These are phyloP conservation scores for Podila epigama DNA, from an alignment of 192 early-diverging fungal genomes.

Conservation along the genomic window DNA sequence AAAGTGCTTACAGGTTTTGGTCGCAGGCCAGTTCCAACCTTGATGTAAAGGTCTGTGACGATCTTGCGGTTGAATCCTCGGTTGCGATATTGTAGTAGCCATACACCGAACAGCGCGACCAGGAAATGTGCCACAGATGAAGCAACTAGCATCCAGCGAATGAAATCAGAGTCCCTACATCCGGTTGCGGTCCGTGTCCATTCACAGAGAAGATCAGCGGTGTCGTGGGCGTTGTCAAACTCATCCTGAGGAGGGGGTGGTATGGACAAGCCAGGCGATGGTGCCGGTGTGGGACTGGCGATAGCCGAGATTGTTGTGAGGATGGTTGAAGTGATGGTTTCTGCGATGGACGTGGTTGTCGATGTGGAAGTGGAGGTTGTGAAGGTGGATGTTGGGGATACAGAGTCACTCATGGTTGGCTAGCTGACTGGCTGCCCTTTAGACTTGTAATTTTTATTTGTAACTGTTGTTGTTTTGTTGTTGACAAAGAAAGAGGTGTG, in stretches of 20 bases:
- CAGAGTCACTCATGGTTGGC: slow-evolving; percentile 23
- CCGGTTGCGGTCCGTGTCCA: slow-evolving; percentile 19
- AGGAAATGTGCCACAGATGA: slow-evolving; percentile 26
- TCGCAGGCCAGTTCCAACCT: slow-evolving; percentile 37
- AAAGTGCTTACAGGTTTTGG: slow-evolving; percentile 40
- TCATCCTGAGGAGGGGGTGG: neutral
- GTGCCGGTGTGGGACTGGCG: neutral
- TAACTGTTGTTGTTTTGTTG: no score
- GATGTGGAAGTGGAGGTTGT: slow-evolving; percentile 7
- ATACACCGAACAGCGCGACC: slow-evolving; percentile 14
- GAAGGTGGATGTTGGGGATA: neutral
- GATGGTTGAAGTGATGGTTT: slow-evolving; percentile 9
- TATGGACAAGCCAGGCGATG: neutral
- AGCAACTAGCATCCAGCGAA: slow-evolving; percentile 16
- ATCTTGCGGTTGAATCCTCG: slow-evolving; percentile 35
- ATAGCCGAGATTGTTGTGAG: neutral
- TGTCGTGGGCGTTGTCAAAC: neutral
- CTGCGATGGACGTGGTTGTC: neutral
- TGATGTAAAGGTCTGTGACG: slow-evolving; percentile 27
- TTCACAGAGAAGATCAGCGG: slow-evolving; percentile 19
- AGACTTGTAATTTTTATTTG: no score
- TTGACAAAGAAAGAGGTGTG: no score
- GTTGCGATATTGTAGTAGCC: slow-evolving; percentile 37
- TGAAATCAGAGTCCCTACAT: slow-evolving; percentile 26
- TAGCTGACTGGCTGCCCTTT: no score